These are phyloP conservation scores for Pyrenochaeta sp. DNA, from an alignment of 2,329 filamentous ascomycete species.

Conservation along the genomic window DNA sequence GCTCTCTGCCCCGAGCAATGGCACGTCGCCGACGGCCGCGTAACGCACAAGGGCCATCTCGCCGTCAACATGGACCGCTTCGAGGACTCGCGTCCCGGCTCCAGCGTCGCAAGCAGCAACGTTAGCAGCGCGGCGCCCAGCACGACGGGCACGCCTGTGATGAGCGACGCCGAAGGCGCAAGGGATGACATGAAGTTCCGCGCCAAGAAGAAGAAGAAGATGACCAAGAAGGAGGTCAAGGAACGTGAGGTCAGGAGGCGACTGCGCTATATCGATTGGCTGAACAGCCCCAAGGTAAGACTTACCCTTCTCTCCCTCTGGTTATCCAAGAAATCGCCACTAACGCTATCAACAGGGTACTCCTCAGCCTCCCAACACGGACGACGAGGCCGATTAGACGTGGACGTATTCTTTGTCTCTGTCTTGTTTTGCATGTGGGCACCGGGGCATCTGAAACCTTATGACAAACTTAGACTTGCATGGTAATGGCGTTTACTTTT, in stretches of 20 bases:
- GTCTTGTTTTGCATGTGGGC: slow-evolving; percentile 11
- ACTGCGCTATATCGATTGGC: slow-evolving; percentile 79
- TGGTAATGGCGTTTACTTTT: slow-evolving; percentile 31
- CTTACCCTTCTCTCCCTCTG: not conserved
- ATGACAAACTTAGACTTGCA: slow-evolving; percentile 29
- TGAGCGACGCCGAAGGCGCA: slow-evolving; percentile 84
- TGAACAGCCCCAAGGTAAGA: slow-evolving; percentile 72
- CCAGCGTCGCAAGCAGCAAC: slow-evolving; percentile 60
- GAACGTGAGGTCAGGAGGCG: slow-evolving; percentile 87
- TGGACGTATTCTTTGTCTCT: no score
- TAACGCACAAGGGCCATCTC: slow-evolving; percentile 81
- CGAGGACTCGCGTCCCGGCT: slow-evolving; percentile 77
- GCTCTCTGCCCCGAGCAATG: slow-evolving; percentile 96
- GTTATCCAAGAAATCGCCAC: slow-evolving; percentile 2
- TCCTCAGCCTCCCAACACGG: slow-evolving; percentile 49
- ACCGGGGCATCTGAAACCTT: slow-evolving; percentile 4
- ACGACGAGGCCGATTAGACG: slow-evolving; percentile 49
- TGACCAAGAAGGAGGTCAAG: slow-evolving; percentile 95
- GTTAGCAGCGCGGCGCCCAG: slow-evolving; percentile 47
- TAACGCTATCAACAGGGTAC: slow-evolving; percentile 45
- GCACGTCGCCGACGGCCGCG: slow-evolving; percentile 87
- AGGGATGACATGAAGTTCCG: slow-evolving; percentile 83
- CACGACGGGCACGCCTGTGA: slow-evolving; percentile 69
- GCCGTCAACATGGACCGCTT: slow-evolving; percentile 82
- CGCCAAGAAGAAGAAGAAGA: slow-evolving; percentile 96